Evolutionary conservation across 2,329 filamentous ascomycete genomes (phyloP).

Genomic region (Calonectria hawksworthii): DNA sequence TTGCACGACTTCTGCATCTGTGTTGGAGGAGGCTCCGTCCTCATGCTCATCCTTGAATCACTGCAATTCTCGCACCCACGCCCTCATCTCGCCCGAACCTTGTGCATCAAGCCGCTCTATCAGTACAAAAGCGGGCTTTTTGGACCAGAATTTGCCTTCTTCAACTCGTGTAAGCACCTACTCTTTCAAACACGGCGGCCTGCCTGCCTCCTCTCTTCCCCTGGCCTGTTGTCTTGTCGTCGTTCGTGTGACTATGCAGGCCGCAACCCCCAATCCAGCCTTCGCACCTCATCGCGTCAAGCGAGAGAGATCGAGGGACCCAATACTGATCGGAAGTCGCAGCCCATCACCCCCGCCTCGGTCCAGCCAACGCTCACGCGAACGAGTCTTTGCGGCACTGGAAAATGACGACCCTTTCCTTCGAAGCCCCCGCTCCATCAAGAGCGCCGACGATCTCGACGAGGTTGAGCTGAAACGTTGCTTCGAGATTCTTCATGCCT

Average conservation of each 20-base stretch:
- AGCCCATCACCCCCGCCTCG: conserved; percentile 32
- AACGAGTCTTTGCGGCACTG: conserved; percentile 44
- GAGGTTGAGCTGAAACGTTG: conserved; percentile 46
- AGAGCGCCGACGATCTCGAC: conserved; percentile 44
- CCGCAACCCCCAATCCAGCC: background rate
- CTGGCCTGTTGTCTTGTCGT: background rate
- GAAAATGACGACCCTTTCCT: conserved; percentile 38
- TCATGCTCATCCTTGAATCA: background rate
- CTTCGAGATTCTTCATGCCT: conserved; percentile 52
- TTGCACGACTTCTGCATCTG: too few species aligned
- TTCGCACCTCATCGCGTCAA: conserved; percentile 13
- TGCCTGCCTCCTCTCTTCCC: too few species aligned
- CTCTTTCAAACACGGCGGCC: background rate
- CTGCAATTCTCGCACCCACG: background rate
- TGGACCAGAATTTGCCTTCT: background rate
- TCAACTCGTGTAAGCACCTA: background rate
- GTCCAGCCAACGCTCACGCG: conserved; percentile 34
- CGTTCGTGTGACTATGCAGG: background rate
- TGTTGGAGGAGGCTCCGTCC: too few species aligned
- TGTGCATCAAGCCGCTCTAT: background rate
- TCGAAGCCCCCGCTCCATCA: conserved; percentile 36
- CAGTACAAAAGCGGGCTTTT: too few species aligned
- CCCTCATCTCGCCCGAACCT: background rate
- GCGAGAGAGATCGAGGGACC: conserved; percentile 4
- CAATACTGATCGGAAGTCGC: conserved; percentile 30